phyloP scores from a whole-genome alignment of 2,329 filamentous ascomycete genomes.

The Colletotrichum tabaci region DNA sequence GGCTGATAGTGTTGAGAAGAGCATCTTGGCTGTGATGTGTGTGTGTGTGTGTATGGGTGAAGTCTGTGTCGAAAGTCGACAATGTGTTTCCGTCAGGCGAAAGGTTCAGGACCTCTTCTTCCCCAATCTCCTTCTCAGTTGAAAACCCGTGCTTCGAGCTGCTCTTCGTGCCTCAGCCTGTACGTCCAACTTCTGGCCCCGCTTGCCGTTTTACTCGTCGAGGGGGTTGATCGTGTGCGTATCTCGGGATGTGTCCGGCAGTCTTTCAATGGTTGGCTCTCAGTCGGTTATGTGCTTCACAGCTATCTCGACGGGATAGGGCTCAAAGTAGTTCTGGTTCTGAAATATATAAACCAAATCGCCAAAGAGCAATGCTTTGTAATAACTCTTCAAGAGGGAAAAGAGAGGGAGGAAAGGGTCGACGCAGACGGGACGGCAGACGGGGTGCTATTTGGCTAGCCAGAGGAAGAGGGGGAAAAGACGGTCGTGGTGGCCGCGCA shows the following conservation, averaged over 20 bases:
- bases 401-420: conserved; percentile 28
- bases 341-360: conserved; percentile 9
- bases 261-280: neutral
- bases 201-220: neutral
- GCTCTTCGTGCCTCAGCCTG: neutral
- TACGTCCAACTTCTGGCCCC: neutral
- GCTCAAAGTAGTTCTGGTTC: no score
- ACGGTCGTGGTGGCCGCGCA: conserved; percentile 7
- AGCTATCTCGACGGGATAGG: no score
- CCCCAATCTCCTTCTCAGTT: conserved; percentile 2
- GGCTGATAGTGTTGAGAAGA: conserved; percentile 60
- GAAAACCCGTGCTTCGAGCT: no score
- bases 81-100: neutral
- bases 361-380: neutral
- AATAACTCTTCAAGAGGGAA: conserved; percentile 29
- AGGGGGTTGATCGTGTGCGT: conserved; percentile 12
- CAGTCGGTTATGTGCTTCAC: neutral
- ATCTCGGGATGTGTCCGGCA: conserved; percentile 3
- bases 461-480: neutral
- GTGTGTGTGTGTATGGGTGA: neutral
- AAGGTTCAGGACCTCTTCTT: neutral
- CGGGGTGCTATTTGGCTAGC: conserved; percentile 36
- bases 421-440: neutral
- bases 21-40: conserved; percentile 56
- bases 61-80: neutral